These are phyloP conservation scores for Ensete glaucum DNA, from an alignment of 176 grass and related monocot species.

Conservation along the genomic window DNA sequence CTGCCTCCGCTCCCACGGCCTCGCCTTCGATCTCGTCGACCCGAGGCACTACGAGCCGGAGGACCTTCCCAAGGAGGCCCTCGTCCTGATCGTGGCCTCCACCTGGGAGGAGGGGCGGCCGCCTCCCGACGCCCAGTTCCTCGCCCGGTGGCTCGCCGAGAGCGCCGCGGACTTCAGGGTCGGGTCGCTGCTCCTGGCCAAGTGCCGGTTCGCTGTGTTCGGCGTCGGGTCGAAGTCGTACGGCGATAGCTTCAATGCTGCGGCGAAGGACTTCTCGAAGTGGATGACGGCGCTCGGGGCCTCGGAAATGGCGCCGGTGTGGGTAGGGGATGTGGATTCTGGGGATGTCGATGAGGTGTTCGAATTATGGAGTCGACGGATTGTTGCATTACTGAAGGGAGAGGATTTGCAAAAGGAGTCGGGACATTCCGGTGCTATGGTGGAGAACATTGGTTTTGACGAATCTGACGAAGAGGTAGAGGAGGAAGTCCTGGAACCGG, in stretches of 20 bases:
- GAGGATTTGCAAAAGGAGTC: slow-evolving; percentile 25
- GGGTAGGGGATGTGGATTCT: slow-evolving; percentile 68
- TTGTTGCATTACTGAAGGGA: slow-evolving; percentile 52
- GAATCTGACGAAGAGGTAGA: slow-evolving; percentile 7
- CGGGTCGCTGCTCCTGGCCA: slow-evolving; percentile 53
- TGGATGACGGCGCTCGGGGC: slow-evolving; percentile 78
- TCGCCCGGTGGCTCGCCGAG: slow-evolving; percentile 54
- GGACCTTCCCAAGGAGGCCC: slow-evolving; percentile 41
- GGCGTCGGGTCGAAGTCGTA: slow-evolving; percentile 64
- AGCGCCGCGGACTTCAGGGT: slow-evolving; percentile 56
- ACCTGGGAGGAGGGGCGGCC: slow-evolving; percentile 63
- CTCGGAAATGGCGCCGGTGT: slow-evolving; percentile 44
- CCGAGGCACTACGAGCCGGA: slow-evolving; percentile 55
- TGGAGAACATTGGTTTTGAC: slow-evolving; percentile 30
- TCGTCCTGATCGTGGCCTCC: slow-evolving; percentile 52
- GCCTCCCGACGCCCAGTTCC: slow-evolving; percentile 41
- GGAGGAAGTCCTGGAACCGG: slow-evolving; percentile 25
- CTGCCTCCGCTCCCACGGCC: slow-evolving; percentile 23
- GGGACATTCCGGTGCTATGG: slow-evolving; percentile 2
- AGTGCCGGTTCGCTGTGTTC: slow-evolving; percentile 63
- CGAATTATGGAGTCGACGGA: slow-evolving; percentile 50
- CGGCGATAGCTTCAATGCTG: slow-evolving; percentile 54
- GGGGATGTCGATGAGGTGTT: slow-evolving; percentile 47
- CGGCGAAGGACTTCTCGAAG: slow-evolving; percentile 63
- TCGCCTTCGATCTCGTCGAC: slow-evolving; percentile 33